Percentiles rank a stretch among this genome's conserved stretches.
These are phyloP conservation scores for Entomortierella beljakovae DNA, from an alignment of 192 early-diverging fungal genomes.

Conservation along the genomic window DNA sequence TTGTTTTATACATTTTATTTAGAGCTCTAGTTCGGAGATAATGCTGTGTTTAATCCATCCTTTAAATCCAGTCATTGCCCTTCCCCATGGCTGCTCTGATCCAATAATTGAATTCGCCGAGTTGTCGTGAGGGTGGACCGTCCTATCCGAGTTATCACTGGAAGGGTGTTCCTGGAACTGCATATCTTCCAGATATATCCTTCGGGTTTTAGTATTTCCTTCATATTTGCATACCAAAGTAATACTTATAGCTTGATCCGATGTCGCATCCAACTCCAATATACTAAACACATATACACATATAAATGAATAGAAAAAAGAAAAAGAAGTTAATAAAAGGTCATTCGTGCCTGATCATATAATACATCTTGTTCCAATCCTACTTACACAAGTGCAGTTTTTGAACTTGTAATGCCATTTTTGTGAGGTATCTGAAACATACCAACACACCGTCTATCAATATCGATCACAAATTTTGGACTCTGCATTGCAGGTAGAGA, in stretches of 20 bases:
- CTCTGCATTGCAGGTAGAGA: constrained; percentile 9
- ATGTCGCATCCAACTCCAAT: constrained; percentile 13
- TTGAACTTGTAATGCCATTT: neutral
- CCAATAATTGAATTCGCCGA: neutral
- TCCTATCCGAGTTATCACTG: neutral
- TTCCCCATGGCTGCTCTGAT: neutral
- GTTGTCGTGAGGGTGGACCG: constrained; percentile 20
- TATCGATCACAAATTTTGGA: constrained; percentile 42
- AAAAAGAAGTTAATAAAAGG: too few species aligned
- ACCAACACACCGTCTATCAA: constrained; percentile 47
- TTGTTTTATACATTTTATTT: too few species aligned
- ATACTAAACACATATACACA: constrained; percentile 7
- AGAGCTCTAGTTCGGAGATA: constrained; percentile 10
- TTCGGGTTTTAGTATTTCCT: neutral
- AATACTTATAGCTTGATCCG: constrained; percentile 25
- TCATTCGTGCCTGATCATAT: too few species aligned
- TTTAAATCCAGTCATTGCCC: constrained; percentile 28
- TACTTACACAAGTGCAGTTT: constrained; percentile 17
- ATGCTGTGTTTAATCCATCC: constrained; percentile 37
- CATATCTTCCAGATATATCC: constrained; percentile 31
- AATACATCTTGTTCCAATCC: too few species aligned
- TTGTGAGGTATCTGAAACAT: constrained; percentile 24
- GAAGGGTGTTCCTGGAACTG: neutral
- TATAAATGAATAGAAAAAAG: neutral
- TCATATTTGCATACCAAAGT: constrained; percentile 22